A percentile compares a stretch with the other conserved stretches of the same genome.
These are phyloP conservation scores for Termitomyces sp. DNA, from an alignment of 768 basidiomycete genomes.

Conservation along the genomic window DNA sequence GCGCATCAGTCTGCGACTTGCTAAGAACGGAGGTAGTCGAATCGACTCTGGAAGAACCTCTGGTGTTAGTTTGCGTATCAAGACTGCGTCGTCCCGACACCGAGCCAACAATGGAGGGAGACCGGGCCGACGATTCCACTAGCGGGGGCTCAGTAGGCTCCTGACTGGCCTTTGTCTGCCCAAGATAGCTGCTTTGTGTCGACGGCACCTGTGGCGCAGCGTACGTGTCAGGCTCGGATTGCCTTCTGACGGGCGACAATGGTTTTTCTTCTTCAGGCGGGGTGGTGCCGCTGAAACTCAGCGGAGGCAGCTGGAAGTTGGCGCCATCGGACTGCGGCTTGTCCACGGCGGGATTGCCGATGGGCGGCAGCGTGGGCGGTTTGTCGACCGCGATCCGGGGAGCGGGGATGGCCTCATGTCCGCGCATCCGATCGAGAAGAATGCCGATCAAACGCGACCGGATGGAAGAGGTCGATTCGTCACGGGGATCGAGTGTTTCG, in stretches of 20 bases:
- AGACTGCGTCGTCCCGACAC: slow-evolving; percentile 6
- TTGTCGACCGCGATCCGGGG: slow-evolving; percentile 19
- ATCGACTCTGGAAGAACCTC: slow-evolving; percentile 7
- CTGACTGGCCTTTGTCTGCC: slow-evolving; percentile 7
- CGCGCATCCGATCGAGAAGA: slow-evolving; percentile 61
- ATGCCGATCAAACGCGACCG: slow-evolving; percentile 61
- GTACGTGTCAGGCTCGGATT: slow-evolving; percentile 10
- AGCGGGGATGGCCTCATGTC: slow-evolving; percentile 19
- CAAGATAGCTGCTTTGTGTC: slow-evolving; percentile 4
- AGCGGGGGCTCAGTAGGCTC: not conserved
- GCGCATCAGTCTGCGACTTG: slow-evolving; percentile 1
- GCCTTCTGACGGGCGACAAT: slow-evolving; percentile 21
- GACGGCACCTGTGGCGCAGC: not conserved
- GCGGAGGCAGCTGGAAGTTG: slow-evolving; percentile 55
- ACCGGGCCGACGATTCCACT: not conserved
- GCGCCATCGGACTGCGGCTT: slow-evolving; percentile 20
- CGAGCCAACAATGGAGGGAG: not conserved
- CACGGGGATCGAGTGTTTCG: slow-evolving; percentile 71
- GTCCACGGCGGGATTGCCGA: slow-evolving; percentile 13
- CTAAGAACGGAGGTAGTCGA: not conserved
- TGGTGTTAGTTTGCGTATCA: slow-evolving; percentile 12
- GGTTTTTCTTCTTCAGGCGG: slow-evolving; percentile 16
- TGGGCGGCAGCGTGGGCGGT: slow-evolving; percentile 35
- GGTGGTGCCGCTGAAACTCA: slow-evolving; percentile 39
- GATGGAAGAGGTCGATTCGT: slow-evolving; percentile 72